Evolutionary conservation across 352 stramenopile genomes (phyloP), one percentile per base, ranked within the genome.

Genomic region (Pythium folliculosum): DNA sequence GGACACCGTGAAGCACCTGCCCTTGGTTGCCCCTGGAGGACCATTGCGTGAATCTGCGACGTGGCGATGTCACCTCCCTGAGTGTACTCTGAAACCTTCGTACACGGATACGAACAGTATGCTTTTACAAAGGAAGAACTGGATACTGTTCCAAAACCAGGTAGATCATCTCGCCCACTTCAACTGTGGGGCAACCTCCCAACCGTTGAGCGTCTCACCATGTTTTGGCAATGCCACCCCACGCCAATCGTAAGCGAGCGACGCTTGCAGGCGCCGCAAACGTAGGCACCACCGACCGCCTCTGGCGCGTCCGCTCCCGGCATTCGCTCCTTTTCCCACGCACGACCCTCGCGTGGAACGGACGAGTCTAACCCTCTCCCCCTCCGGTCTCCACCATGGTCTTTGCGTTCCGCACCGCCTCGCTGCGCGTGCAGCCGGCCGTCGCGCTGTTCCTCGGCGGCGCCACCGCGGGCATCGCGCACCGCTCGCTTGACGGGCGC

Each of bases 401-500:
- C 67, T 90, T 90, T 60, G 73, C 73, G 45, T 80, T 89, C 63
- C 84, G 78, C 57, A 69, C 77, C 35, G 72, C 74, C 25, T 72
- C 76, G 27, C 47, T 72, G 56, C 79, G 81, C 64, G 63, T 84
- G 59, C 68, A 84, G 75, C 40, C 81, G 57, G 44, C 83, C 45
- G 77, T 79, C 27, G 74, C 74, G 12, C 65, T 89, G 40, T 89
- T 92, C 65, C 52, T 88, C 45, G 78, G 80, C 47, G 84, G 84
- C 60, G 68, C 77, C 2, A 74, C 72, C 16, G 73, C 84, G 1
- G 82, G 80, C 23, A 66, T 78, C 45, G 69, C 68, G 50, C 81
- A 88, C 68, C 71, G 72, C 54, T 78, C 68, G 65, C 60, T 77
- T 17, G 64, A 71, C 48, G 37, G 51, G 23, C 60, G 60, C 35